These are phyloP conservation scores for Apiotrichum akiyoshidainum DNA, from an alignment of 1,284 basidiomycete species.

Conservation along the genomic window DNA sequence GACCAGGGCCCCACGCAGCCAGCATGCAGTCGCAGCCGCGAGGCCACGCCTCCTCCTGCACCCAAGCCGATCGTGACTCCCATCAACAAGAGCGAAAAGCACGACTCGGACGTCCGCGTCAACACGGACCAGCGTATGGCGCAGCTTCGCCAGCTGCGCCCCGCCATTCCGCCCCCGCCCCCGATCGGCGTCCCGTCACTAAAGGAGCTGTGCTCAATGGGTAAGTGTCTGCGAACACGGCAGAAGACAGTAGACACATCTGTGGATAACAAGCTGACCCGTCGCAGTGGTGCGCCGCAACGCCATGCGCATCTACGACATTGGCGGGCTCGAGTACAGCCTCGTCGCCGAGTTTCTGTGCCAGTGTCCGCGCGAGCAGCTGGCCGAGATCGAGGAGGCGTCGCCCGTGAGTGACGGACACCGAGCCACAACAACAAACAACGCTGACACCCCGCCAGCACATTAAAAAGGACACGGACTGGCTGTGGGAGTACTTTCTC, in stretches of 20 bases:
- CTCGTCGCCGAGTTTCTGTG: slow-evolving; percentile 35
- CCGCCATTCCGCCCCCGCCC: background rate
- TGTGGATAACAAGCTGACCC: background rate
- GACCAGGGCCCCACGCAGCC: background rate
- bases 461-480: slow-evolving; percentile 44
- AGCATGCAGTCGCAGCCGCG: no score
- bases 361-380: slow-evolving; percentile 35
- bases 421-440: no score
- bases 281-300: slow-evolving; percentile 32
- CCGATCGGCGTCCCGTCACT: slow-evolving; percentile 1
- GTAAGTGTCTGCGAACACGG: slow-evolving; percentile 1
- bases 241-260: background rate
- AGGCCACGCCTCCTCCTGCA: no score
- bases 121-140: background rate
- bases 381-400: slow-evolving; percentile 34
- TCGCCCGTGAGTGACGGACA: slow-evolving; percentile 26
- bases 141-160: slow-evolving; percentile 4
- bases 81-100: background rate
- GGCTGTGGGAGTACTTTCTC: slow-evolving; percentile 44
- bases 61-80: background rate
- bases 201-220: background rate
- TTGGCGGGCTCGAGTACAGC: slow-evolving; percentile 38
- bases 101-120: background rate
- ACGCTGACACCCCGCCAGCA: slow-evolving; percentile 27
- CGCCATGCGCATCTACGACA: slow-evolving; percentile 35